A percentile compares a stretch with the other conserved stretches of the same genome.
Evolutionary conservation across 108 stramenopile genomes (phyloP).

Genomic region (Conticribra weissflogii): DNA sequence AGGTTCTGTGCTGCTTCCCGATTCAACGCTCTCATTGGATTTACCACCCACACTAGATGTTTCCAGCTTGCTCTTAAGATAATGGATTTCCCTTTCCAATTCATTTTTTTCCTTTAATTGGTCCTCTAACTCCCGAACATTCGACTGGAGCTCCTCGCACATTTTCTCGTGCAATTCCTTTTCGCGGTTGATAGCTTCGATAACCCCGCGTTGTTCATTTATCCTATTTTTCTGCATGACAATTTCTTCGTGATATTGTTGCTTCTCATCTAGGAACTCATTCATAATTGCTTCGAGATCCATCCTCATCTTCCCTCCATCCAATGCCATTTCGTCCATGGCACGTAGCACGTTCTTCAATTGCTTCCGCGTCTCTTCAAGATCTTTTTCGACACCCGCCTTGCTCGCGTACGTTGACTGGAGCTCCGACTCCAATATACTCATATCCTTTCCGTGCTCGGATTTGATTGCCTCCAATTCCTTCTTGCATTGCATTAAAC

Average conservation of each 20-base stretch:
- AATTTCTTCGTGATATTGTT: conserved; percentile 25
- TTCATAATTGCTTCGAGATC: conserved; percentile 34
- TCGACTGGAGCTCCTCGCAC: conserved; percentile 9
- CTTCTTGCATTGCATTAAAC: conserved; percentile 11
- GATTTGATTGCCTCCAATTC: conserved; percentile 23
- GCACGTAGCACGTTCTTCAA: conserved; percentile 35
- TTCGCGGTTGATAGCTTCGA: conserved; percentile 19
- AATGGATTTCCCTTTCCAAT: conserved; percentile 13
- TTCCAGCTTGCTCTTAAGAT: conserved; percentile 17
- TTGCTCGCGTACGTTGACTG: conserved; percentile 22
- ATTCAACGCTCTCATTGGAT: neutral
- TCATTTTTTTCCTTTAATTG: conserved; percentile 4
- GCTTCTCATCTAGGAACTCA: conserved; percentile 28
- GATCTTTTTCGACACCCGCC: conserved; percentile 28
- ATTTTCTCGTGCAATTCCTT: conserved; percentile 17
- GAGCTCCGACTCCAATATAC: conserved; percentile 35
- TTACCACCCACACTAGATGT: too few species aligned
- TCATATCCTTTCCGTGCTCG: conserved; percentile 23
- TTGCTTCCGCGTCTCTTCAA: conserved; percentile 29
- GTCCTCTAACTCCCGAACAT: conserved; percentile 20
- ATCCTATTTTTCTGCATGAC: conserved; percentile 10
- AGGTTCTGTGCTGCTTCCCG: neutral
- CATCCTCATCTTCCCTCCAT: conserved; percentile 32
- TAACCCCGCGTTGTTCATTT: conserved; percentile 14
- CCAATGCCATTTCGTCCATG: conserved; percentile 40